phyloP scores from a whole-genome alignment of 2,329 filamentous ascomycete genomes.

The Sporothrix sp. region DNA sequence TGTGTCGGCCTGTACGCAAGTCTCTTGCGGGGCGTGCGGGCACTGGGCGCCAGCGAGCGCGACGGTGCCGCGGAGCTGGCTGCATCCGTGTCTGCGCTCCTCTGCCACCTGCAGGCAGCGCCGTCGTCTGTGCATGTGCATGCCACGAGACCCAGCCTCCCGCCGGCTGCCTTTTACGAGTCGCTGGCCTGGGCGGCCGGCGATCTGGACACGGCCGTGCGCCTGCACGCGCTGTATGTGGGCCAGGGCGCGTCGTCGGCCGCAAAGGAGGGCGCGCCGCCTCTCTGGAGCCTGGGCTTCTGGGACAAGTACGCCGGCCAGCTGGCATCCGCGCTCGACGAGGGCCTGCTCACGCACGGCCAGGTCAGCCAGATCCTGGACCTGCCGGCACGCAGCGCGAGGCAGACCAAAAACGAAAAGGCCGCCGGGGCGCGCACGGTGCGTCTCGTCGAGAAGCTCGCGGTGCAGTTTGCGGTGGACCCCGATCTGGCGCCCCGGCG shows the following conservation, averaged over 20 bases:
- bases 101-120: not conserved
- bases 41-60: conserved; percentile 3
- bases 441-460: conserved; percentile 18
- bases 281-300: conserved; percentile 18
- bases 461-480: conserved; percentile 16
- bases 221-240: conserved; percentile 17
- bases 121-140: not conserved
- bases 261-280: not conserved
- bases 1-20: conserved; percentile 12
- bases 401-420: not conserved
- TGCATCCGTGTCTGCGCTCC: conserved; percentile 10
- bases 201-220: conserved; percentile 17
- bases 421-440: conserved; percentile 11
- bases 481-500: conserved; percentile 18
- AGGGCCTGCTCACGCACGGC: conserved; percentile 6
- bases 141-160: not conserved
- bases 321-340: conserved; percentile 6
- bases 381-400: not conserved
- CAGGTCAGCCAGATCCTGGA: conserved; percentile 13
- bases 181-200: conserved; percentile 19
- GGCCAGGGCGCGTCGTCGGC: not conserved
- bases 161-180: conserved; percentile 19
- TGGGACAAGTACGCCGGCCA: conserved; percentile 19
- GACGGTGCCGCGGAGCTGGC: not conserved
- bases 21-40: conserved; percentile 10